Base-by-base conservation (phyloP, 164 flowering plant genomes). In the Aristolochia fimbriata region DNA sequence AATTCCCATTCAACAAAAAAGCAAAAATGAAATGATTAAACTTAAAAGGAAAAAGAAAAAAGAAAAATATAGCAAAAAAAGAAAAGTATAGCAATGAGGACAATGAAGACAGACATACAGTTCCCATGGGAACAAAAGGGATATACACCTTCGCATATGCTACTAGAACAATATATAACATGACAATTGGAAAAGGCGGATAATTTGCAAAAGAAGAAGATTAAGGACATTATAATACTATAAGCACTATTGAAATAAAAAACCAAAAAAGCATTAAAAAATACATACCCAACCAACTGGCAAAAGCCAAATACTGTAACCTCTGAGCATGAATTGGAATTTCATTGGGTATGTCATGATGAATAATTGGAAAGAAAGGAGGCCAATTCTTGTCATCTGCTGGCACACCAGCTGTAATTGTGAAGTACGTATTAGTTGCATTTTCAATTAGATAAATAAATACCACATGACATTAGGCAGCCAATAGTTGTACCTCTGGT, bases 241-340 rank as follows among this genome's bases (percentile, higher is more conserved):
- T 17, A 49, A 49, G 19, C n/a, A 15, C 43, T 37, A 7, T 37
- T 37, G n/a, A 9, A 46, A 48, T 33, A 49, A 20, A 19, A 22
- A 50, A 49, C 46, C 31, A 10, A 45, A 25, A 16, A 6, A 45
- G 55, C 15, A 63, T 58, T 11, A 33, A 37, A 43, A 25, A 4
- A 13, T 25, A 22, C 83, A 65, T 80, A 93, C 99, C 99, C 82
- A 93, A 77, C 99, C 99, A 93, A 76, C 99, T 93, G 30, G 96
- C 96, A 80, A 93, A 93, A 59, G 99, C 99, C 75, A 93, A 70
- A 77, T 93, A 93, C 80, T 90, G 97, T 78, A 88, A 65, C 86
- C 74, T 84, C 60, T 90, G 99, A 70, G 97, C 97, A 83, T 90
- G 86, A 54, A 77, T 75, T 15, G 97, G 99, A 70, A 93, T 93